Evolutionary conservation across 2,329 filamentous ascomycete genomes (phyloP).

Genomic region (Nakataea oryzae): DNA sequence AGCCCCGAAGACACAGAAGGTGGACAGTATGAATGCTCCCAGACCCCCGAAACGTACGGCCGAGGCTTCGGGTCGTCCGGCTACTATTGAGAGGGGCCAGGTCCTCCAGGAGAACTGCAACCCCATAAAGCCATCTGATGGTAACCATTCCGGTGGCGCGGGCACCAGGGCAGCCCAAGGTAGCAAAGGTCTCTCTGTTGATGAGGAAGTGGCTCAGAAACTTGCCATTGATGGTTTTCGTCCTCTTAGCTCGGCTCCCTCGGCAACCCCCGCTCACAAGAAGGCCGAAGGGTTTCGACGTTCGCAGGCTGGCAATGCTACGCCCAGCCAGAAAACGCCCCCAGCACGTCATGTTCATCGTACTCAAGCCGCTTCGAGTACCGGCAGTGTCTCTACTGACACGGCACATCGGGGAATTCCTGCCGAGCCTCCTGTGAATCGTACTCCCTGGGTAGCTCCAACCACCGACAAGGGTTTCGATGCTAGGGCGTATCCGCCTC

Average conservation of each 20-base stretch:
- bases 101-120: neutral
- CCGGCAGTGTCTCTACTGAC: too few relatives aligned
- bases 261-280: neutral
- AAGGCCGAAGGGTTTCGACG: neutral
- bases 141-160: neutral
- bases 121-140: neutral
- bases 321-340: neutral
- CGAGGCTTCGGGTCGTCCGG: neutral
- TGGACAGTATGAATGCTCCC: neutral
- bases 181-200: neutral
- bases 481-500: too few relatives aligned
- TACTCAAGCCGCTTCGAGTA: too few relatives aligned
- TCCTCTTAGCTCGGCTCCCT: neutral
- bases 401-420: too few relatives aligned
- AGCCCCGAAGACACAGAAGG: neutral
- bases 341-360: neutral
- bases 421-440: too few relatives aligned
- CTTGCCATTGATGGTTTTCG: neutral
- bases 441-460: too few relatives aligned
- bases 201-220: neutral
- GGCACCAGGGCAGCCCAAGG: neutral
- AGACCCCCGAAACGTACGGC: too few relatives aligned
- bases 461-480: too few relatives aligned
- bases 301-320: neutral
- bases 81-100: neutral